Percentiles rank a stretch among this genome's conserved stretches.
Conservation (phyloP, 2,329 filamentous ascomycete species). For the Zalaria obscura region DNA sequence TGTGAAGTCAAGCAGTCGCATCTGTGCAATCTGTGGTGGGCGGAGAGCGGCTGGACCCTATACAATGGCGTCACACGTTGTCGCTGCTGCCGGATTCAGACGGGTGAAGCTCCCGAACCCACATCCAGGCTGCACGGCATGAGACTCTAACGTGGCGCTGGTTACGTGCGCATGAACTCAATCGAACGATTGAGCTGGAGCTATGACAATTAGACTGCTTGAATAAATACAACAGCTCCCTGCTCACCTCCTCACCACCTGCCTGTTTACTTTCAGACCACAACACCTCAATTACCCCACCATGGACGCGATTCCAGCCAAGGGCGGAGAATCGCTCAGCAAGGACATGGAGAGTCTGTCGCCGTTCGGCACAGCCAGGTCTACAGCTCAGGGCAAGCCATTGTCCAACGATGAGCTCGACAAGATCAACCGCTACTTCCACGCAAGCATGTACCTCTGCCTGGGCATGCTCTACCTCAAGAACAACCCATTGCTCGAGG, state of each 20-base stretch:
- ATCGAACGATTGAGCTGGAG: not conserved
- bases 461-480: constrained; percentile 70
- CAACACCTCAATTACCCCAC: not conserved
- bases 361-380: constrained; percentile 6
- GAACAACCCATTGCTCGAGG: constrained; percentile 56
- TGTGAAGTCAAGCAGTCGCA: too few species aligned
- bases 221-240: not conserved
- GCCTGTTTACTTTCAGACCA: not conserved
- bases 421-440: constrained; percentile 59
- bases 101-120: too few species aligned
- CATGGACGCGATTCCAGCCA: not conserved
- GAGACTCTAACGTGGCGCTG: not conserved
- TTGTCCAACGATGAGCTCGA: constrained; percentile 52
- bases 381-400: constrained; percentile 29
- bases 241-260: not conserved
- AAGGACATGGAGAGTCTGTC: not conserved
- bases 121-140: too few species aligned
- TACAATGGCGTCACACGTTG: too few species aligned
- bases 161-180: not conserved
- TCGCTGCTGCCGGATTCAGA: too few species aligned
- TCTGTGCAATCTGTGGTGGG: too few species aligned
- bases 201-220: not conserved
- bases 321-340: not conserved
- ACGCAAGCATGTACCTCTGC: constrained; percentile 59
- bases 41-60: too few species aligned